Evolutionary conservation across 1,139 yeast genomes (phyloP).

Genomic region (Meyerozyma sp.): DNA sequence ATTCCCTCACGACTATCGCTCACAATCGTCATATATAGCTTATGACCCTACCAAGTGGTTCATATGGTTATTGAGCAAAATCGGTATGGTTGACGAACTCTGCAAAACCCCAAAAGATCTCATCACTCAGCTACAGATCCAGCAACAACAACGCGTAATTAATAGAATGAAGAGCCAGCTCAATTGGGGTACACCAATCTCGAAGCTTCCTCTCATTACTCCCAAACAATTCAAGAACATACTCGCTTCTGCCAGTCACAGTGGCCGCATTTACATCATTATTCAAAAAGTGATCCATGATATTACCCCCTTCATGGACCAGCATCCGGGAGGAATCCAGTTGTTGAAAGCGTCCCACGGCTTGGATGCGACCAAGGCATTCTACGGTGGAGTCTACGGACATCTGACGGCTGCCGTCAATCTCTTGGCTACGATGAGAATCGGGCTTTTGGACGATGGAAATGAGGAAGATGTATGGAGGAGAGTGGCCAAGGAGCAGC

Average conservation of each 20-base stretch:
- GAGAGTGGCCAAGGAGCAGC: conserved; percentile 39
- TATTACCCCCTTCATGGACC: conserved; percentile 65
- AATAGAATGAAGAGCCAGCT: conserved; percentile 57
- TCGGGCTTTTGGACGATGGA: conserved; percentile 72
- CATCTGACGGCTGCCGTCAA: conserved; percentile 74
- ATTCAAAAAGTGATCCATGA: conserved; percentile 62
- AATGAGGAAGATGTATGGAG: conserved; percentile 83
- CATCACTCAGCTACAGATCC: conserved; percentile 52
- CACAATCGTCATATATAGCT: conserved; percentile 41
- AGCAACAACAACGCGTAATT: conserved; percentile 59
- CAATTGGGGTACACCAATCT: conserved; percentile 76
- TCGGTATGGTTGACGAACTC: conserved; percentile 36
- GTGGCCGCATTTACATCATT: conserved; percentile 37
- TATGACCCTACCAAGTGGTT: conserved; percentile 70
- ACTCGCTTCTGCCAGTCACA: conserved; percentile 29
- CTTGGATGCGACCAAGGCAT: conserved; percentile 67
- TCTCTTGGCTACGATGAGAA: conserved; percentile 68
- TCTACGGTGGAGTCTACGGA: conserved; percentile 69
- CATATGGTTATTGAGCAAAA: conserved; percentile 31
- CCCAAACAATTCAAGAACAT: conserved; percentile 47
- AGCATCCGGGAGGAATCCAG: conserved; percentile 69
- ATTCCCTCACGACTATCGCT: conserved; percentile 64
- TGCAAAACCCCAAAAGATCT: conserved; percentile 42
- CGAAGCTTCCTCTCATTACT: conserved; percentile 51
- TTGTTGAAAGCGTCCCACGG: conserved; percentile 60